Percentiles rank a stretch among this genome's conserved stretches.
Conservation (phyloP, 148 eudicot genomes). For the Rhododendron simsii region DNA sequence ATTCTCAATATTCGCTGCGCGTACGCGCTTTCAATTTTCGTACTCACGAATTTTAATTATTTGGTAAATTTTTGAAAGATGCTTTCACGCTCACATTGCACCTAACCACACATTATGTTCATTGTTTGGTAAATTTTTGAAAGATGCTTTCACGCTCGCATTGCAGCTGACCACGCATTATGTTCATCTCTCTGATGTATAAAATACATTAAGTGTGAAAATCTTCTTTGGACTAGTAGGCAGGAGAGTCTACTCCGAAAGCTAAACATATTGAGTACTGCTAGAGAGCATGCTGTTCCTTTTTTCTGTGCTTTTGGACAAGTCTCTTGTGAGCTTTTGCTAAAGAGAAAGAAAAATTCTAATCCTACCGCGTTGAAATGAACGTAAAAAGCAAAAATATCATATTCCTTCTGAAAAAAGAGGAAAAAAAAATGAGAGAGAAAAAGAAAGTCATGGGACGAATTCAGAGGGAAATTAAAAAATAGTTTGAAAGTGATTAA, state of each 20-base stretch:
- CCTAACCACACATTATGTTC: too few species aligned
- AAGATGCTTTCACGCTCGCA: too few species aligned
- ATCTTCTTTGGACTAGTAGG: neutral
- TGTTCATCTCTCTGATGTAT: neutral
- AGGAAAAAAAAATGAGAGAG: neutral
- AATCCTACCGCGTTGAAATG: slow-evolving; percentile 3
- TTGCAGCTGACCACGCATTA: too few species aligned
- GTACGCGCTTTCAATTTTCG: too few species aligned
- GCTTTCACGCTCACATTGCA: too few species aligned
- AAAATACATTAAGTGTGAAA: neutral
- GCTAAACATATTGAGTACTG: neutral
- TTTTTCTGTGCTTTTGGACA: neutral
- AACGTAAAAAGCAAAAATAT: neutral
- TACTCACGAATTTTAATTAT: too few species aligned
- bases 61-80: too few species aligned
- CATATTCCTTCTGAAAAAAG: neutral
- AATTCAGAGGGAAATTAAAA: neutral
- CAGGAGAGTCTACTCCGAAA: neutral
- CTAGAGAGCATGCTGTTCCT: neutral
- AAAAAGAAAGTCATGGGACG: neutral
- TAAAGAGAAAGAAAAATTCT: neutral
- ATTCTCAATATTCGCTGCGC: too few species aligned
- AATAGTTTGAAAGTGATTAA: neutral
- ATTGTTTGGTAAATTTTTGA: too few species aligned
- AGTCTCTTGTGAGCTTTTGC: neutral